These are phyloP conservation scores for Aristolochia fimbriata DNA, from an alignment of 164 flowering plant genomes.

Conservation along the genomic window DNA sequence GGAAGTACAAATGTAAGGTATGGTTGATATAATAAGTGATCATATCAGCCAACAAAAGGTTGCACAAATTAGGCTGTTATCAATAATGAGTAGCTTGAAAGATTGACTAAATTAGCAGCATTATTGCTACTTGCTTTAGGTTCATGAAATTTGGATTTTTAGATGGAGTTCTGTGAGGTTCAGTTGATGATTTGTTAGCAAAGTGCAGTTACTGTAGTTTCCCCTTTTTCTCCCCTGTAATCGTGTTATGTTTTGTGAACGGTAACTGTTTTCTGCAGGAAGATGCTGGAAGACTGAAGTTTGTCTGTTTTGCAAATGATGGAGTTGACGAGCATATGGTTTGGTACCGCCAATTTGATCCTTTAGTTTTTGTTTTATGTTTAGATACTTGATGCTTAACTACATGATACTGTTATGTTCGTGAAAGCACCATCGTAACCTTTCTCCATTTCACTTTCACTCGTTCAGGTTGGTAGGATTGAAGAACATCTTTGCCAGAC, in stretches of 20 bases:
- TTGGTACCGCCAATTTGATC: conserved; percentile 40
- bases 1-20: too few species aligned
- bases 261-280: conserved; percentile 35
- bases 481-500: conserved; percentile 97
- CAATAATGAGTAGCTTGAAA: too few species aligned
- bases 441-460: neutral
- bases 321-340: conserved; percentile 91
- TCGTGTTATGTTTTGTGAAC: neutral
- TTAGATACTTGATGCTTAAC: neutral
- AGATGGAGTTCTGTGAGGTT: too few species aligned
- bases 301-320: conserved; percentile 74
- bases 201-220: too few species aligned
- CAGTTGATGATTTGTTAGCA: too few species aligned
- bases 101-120: too few species aligned
- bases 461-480: conserved; percentile 78
- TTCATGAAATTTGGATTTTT: too few species aligned
- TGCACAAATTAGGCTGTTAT: too few species aligned
- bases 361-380: neutral
- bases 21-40: too few species aligned
- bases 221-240: too few species aligned
- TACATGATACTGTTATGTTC: neutral
- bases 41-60: too few species aligned
- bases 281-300: conserved; percentile 75
- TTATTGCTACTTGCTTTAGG: too few species aligned
- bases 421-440: neutral